Evolutionary conservation across 345 rosid genomes (phyloP), one percentile per base, ranked within the genome.

Genomic region (Raphanus raphanistrum): DNA sequence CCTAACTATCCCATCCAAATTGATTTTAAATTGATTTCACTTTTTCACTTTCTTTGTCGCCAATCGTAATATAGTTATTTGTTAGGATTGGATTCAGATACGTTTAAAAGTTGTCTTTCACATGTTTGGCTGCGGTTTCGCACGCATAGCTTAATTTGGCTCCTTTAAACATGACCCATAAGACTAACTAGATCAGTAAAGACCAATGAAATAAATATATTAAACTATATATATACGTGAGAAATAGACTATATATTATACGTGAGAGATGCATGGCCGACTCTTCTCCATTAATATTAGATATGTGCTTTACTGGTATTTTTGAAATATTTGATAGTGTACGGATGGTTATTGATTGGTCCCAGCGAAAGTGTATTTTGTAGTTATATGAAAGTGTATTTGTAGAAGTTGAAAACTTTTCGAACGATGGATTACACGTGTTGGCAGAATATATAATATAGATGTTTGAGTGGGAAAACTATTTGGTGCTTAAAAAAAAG

Each of bases 1-100:
- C 82, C 82, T 80, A 80, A 80, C 82, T 80, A 80, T 80, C 82
- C 79, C 74, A 75, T 80, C 82, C 41, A 43, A 63, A 32, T 43
- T 63, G 2, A 38, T 79, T 70, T 73, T 27, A 59, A 72, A 79
- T 28, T 62, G 33, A 3, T 52, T 41, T 29, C 68, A 29, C 62
- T 57, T 80, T 62, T 69, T 55, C 10, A 38, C 59, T 16, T 66
- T 7, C 26, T 63, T 48, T 31, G 68, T 50, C 68, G 68, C 15
- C 66, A 31, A 16, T 17, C 17, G 8, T 36, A 48, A 54, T 60
- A 6, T 26, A 50, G 17, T 16, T 61, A 52, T 73, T 61, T 62
- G 78, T 73, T 73, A 73, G 50, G 78, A 79, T 73, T 67, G 59
- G 48, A 52, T 50, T 28, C 43, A 52, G 78, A 79, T 73, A 73